phyloP scores from a whole-genome alignment of 2,329 filamentous ascomycete genomes.

The Pseudogymnoascus sp. region DNA sequence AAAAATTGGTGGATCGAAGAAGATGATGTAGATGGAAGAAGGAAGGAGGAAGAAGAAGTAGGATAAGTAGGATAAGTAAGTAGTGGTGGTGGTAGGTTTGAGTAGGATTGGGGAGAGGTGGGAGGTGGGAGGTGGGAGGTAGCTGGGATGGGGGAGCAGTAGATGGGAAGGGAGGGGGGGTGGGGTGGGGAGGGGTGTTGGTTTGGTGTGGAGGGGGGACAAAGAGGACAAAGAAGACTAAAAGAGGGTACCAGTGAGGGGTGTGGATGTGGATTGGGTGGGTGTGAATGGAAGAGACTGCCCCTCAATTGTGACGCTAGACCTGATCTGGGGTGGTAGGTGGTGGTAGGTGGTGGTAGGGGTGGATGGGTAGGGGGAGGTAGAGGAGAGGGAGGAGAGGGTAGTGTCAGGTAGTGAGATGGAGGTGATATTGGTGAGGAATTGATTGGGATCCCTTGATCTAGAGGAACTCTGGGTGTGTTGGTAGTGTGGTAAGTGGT shows the following conservation, averaged over 20 bases:
- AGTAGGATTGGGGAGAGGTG: neutral
- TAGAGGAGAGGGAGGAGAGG: neutral
- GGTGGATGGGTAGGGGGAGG: neutral
- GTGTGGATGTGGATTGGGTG: neutral
- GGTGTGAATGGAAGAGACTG: neutral
- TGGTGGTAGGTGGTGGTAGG: neutral
- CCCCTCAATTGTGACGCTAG: neutral
- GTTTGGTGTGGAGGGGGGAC: neutral
- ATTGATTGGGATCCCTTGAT: neutral
- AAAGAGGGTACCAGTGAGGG: neutral
- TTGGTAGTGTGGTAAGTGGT: neutral
- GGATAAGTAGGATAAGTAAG: neutral
- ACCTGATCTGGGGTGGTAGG: neutral
- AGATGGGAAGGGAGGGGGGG: neutral
- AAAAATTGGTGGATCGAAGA: slow-evolving; percentile 14
- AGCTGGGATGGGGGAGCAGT: neutral
- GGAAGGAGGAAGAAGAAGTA: slow-evolving; percentile 16
- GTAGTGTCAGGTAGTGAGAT: neutral
- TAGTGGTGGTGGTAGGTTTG: neutral
- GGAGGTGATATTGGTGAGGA: neutral
- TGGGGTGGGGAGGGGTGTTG: neutral
- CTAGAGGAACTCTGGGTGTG: neutral
- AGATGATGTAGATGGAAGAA: slow-evolving; percentile 11
- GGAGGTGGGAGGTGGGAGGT: neutral
- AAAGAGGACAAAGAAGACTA: neutral